phyloP scores from a whole-genome alignment of 306 rosid species.

The Prunus armeniaca region DNA sequence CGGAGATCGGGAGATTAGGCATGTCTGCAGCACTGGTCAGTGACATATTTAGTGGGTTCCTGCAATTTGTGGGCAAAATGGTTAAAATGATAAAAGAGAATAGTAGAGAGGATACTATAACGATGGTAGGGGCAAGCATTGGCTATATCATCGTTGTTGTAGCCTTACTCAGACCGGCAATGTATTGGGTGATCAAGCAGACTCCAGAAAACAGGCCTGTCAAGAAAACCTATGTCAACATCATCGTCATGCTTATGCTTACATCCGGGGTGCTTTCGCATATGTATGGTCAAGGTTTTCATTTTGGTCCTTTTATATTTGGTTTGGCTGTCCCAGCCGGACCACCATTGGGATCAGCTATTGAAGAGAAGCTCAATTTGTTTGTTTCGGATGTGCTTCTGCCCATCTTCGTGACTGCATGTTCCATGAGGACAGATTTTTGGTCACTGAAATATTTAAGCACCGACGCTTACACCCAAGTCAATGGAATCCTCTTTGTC shows the following conservation, averaged over 20 bases:
- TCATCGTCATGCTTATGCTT: conserved; percentile 30
- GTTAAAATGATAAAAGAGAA: background rate
- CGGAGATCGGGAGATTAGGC: conserved; percentile 20
- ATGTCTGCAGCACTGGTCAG: conserved; percentile 46
- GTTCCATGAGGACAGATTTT: conserved; percentile 42
- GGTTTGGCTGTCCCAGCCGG: conserved; percentile 69
- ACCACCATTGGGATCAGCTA: conserved; percentile 56
- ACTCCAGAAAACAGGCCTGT: conserved; percentile 61
- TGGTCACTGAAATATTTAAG: background rate
- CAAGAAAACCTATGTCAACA: conserved; percentile 19
- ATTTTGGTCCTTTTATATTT: conserved; percentile 48
- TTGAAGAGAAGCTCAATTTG: conserved; percentile 42
- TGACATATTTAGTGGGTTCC: conserved; percentile 11
- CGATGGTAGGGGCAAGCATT: background rate
- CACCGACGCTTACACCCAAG: background rate
- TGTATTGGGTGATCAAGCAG: conserved; percentile 43
- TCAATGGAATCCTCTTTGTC: background rate
- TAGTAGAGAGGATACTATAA: background rate
- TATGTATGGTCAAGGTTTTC: conserved; percentile 19
- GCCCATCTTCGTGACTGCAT: conserved; percentile 50
- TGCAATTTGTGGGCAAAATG: background rate
- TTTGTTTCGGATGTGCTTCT: conserved; percentile 37
- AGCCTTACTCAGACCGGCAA: conserved; percentile 30
- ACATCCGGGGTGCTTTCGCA: conserved; percentile 16
- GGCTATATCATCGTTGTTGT: background rate